phyloP scores from a whole-genome alignment of 106 monocot genomes.

The Chionographis japonica region DNA sequence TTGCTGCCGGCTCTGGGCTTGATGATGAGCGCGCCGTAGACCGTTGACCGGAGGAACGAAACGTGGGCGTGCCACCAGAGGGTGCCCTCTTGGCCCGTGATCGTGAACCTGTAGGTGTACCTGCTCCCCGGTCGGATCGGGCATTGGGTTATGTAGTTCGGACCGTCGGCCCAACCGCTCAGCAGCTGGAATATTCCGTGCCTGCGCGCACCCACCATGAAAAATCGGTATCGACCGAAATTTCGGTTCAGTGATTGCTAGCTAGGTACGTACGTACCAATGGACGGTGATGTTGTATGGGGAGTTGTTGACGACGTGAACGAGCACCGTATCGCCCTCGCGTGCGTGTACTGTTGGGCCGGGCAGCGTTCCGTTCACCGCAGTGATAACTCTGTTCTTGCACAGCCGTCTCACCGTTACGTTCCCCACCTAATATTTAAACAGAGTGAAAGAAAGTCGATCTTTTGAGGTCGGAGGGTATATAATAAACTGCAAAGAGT shows the following conservation, averaged over 20 bases:
- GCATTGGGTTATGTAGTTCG: slow-evolving; percentile 71
- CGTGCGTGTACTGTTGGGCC: slow-evolving; percentile 38
- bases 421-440: slow-evolving; percentile 36
- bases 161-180: slow-evolving; percentile 67
- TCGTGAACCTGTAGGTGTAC: slow-evolving; percentile 62
- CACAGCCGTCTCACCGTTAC: slow-evolving; percentile 35
- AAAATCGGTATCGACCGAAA: too few species aligned
- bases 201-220: slow-evolving; percentile 19
- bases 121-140: slow-evolving; percentile 49
- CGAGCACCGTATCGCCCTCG: slow-evolving; percentile 46
- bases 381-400: slow-evolving; percentile 31
- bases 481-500: too few species aligned
- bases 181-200: slow-evolving; percentile 68
- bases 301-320: slow-evolving; percentile 51
- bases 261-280: slow-evolving; percentile 23
- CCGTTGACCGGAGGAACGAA: slow-evolving; percentile 59
- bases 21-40: slow-evolving; percentile 66
- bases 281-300: slow-evolving; percentile 59
- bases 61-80: slow-evolving; percentile 90
- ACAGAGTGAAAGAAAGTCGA: too few species aligned
- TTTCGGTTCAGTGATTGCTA: not conserved
- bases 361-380: slow-evolving; percentile 39
- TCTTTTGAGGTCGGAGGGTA: too few species aligned
- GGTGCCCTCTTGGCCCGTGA: slow-evolving; percentile 70
- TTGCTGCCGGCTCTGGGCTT: slow-evolving; percentile 22